Evolutionary conservation across 768 basidiomycete genomes (phyloP).

Genomic region (Tremella mesenterica): DNA sequence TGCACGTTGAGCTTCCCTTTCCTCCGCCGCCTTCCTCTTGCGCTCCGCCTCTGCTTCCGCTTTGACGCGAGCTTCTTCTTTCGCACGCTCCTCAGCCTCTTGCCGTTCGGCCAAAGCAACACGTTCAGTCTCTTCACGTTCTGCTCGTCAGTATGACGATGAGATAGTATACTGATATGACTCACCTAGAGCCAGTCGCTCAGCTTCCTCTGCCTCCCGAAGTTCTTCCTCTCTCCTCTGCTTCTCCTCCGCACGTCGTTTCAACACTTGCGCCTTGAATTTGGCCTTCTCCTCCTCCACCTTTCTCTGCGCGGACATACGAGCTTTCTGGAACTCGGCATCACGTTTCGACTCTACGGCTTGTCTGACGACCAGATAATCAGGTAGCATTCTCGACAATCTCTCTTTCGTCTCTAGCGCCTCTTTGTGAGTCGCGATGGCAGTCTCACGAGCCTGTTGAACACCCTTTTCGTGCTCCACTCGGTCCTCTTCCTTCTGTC

Average conservation of each 20-base stretch:
- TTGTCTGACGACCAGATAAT: conserved; percentile 55
- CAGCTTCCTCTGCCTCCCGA: conserved; percentile 33
- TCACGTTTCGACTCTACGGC: conserved; percentile 54
- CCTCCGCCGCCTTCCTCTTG: conserved; percentile 23
- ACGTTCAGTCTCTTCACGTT: conserved; percentile 10
- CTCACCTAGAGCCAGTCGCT: conserved; percentile 34
- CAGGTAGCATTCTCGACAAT: conserved; percentile 61
- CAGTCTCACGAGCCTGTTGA: conserved; percentile 53
- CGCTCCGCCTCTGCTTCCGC: conserved; percentile 52
- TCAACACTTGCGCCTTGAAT: conserved; percentile 54
- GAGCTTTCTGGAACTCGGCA: conserved; percentile 58
- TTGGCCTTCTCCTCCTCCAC: conserved; percentile 78
- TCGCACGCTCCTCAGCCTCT: not conserved
- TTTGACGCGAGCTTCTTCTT: not conserved
- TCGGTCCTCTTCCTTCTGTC: conserved; percentile 70
- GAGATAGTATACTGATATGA: not conserved
- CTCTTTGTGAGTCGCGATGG: conserved; percentile 55
- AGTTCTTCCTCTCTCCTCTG: conserved; percentile 47
- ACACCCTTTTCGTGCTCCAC: conserved; percentile 60
- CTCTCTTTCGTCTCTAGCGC: conserved; percentile 68
- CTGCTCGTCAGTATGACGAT: conserved; percentile 3
- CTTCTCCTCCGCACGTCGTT: conserved; percentile 56
- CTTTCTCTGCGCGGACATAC: conserved; percentile 56
- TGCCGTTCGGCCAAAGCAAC: not conserved
- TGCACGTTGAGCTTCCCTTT: conserved; percentile 29